Evolutionary conservation across 352 stramenopile species (phyloP).

Genomic region (Blastocystis sp.): DNA sequence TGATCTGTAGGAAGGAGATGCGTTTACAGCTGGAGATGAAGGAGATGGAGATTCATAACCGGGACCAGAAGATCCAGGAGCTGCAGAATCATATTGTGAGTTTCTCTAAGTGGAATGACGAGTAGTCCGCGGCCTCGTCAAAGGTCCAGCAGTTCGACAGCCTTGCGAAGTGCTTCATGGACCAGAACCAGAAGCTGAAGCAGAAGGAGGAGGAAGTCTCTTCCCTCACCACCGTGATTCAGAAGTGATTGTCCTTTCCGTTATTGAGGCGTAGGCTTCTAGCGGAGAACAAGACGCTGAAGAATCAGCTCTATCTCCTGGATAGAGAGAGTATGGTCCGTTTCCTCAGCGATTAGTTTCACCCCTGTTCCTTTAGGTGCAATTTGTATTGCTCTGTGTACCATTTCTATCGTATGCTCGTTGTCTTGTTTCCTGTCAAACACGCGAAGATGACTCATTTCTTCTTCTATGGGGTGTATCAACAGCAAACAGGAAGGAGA

Average conservation of each 20-base stretch:
- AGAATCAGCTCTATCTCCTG: conserved; percentile 51
- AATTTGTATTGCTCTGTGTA: neutral
- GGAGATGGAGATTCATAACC: conserved; percentile 46
- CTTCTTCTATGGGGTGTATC: conserved; percentile 51
- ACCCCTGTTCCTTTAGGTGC: conserved; percentile 1
- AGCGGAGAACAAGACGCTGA: conserved; percentile 24
- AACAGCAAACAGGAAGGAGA: neutral
- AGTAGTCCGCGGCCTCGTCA: conserved; percentile 30
- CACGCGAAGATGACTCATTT: conserved; percentile 43
- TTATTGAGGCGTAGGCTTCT: conserved; percentile 1
- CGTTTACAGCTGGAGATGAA: conserved; percentile 20
- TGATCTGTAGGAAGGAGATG: conserved; percentile 26
- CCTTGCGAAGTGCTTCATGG: conserved; percentile 49
- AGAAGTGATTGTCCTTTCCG: neutral
- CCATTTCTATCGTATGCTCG: conserved; percentile 3
- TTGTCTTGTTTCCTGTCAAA: conserved; percentile 30
- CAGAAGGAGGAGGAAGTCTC: conserved; percentile 58
- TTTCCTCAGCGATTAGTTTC: conserved; percentile 19
- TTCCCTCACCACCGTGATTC: conserved; percentile 40
- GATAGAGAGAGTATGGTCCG: conserved; percentile 38
- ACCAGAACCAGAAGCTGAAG: conserved; percentile 59
- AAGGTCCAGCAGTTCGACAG: conserved; percentile 54
- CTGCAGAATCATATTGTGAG: conserved; percentile 27
- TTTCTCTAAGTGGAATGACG: neutral
- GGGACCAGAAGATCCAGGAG: conserved; percentile 9